Percentiles rank a stretch among this genome's conserved stretches.
Evolutionary conservation across 140 eudicot genomes (phyloP).

Genomic region (Bidens hawaiensis): DNA sequence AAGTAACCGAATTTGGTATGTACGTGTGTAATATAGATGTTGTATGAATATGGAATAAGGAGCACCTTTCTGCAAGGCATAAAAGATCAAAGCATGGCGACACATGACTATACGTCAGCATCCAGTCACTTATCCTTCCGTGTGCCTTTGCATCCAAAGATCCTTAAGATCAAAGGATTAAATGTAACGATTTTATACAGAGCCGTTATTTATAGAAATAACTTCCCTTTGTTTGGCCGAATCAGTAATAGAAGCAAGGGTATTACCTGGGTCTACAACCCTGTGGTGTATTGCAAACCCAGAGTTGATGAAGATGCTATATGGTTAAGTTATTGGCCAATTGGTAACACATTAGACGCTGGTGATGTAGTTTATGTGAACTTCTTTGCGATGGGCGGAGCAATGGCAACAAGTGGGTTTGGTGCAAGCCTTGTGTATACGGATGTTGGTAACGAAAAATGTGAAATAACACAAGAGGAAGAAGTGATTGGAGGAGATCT

Average conservation of each 20-base stretch:
- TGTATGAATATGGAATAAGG: conserved; percentile 4
- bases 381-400: background rate
- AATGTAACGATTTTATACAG: background rate
- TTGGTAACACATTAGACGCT: background rate
- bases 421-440: conserved; percentile 23
- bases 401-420: background rate
- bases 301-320: background rate
- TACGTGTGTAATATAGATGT: background rate
- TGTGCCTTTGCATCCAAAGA: conserved; percentile 10
- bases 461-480: background rate
- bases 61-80: background rate
- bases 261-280: conserved; percentile 26
- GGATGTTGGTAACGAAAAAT: background rate
- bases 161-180: conserved; percentile 4
- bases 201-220: background rate
- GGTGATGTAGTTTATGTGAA: conserved; percentile 23
- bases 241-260: conserved; percentile 16
- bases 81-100: background rate
- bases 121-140: background rate
- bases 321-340: conserved; percentile 39
- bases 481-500: conserved; percentile 6
- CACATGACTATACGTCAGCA: background rate
- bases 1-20: background rate
- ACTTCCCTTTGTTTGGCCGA: background rate
- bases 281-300: conserved; percentile 18